A percentile compares a stretch with the other conserved stretches of the same genome.
Conservation (phyloP, 768 basidiomycete genomes). For the Leucocoprinus leucothites region DNA sequence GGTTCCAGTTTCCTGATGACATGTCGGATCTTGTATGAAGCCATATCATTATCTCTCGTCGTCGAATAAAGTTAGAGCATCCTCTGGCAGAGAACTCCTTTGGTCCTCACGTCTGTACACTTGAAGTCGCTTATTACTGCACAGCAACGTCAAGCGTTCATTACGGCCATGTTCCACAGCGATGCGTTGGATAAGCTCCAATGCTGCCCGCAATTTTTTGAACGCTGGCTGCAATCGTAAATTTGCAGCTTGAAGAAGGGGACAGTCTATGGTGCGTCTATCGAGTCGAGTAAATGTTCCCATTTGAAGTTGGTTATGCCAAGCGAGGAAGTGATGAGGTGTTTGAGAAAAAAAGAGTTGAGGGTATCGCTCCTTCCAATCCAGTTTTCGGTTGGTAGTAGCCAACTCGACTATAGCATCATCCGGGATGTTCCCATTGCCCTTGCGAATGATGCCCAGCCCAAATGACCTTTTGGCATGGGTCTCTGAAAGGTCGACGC, state of each 20-base stretch:
- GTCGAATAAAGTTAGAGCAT: constrained; percentile 24
- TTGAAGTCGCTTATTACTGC: constrained; percentile 37
- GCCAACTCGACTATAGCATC: constrained; percentile 43
- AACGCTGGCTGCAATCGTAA: constrained; percentile 29
- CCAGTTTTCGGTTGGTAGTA: constrained; percentile 36
- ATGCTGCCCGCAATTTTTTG: constrained; percentile 35
- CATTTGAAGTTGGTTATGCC: constrained; percentile 35
- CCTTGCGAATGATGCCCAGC: constrained; percentile 27
- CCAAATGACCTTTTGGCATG: background rate
- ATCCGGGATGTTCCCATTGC: constrained; percentile 31
- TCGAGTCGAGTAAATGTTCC: constrained; percentile 51
- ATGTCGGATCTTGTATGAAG: too few species aligned
- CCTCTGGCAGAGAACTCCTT: constrained; percentile 43
- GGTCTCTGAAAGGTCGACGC: too few species aligned
- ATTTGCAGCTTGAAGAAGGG: constrained; percentile 30
- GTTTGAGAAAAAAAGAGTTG: constrained; percentile 73
- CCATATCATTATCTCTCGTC: too few species aligned
- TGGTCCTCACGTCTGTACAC: constrained; percentile 46
- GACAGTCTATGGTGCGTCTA: constrained; percentile 34
- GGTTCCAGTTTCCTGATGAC: too few species aligned
- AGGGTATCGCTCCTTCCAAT: constrained; percentile 64
- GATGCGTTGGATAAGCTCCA: constrained; percentile 42
- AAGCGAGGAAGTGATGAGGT: constrained; percentile 53
- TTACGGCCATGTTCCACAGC: constrained; percentile 50
- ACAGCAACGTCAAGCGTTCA: constrained; percentile 55